These are phyloP conservation scores for Brassica balearica DNA, from an alignment of 441 rosid species.

Conservation along the genomic window DNA sequence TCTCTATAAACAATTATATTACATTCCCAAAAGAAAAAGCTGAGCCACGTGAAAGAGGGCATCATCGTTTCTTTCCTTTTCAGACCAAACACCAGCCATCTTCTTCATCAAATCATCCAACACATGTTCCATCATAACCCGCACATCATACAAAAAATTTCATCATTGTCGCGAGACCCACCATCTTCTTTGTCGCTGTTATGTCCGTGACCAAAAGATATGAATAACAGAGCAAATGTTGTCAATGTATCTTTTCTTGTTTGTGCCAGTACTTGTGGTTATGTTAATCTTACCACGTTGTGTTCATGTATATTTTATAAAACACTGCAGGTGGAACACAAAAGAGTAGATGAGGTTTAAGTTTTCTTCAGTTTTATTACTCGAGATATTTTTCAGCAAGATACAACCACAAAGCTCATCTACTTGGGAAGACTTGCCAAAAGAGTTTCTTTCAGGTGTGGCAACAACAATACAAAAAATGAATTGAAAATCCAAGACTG, in stretches of 20 bases:
- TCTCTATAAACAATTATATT: too few relatives aligned
- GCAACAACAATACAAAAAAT: conserved; percentile 35
- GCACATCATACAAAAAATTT: conserved; percentile 47
- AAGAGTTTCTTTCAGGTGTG: neutral
- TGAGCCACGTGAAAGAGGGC: conserved; percentile 18
- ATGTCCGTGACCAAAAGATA: neutral
- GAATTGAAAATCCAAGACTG: conserved; percentile 21
- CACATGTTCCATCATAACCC: conserved; percentile 44
- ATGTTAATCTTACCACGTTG: conserved; percentile 3
- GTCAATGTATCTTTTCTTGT: neutral
- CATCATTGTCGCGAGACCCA: conserved; percentile 26
- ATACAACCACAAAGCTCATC: conserved; percentile 40
- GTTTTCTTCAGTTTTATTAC: conserved; percentile 28
- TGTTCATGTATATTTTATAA: conserved; percentile 9
- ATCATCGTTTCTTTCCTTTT: conserved; percentile 45
- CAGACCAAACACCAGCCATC: conserved; percentile 69
- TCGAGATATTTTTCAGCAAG: conserved; percentile 27
- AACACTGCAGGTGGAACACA: conserved; percentile 29
- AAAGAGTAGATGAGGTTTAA: conserved; percentile 29
- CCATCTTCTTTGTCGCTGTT: conserved; percentile 24
- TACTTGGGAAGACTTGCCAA: conserved; percentile 35
- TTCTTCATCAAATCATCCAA: conserved; percentile 50
- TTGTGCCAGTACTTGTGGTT: conserved; percentile 22
- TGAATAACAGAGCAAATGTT: too few relatives aligned
- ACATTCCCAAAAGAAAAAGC: conserved; percentile 28